Base-by-base conservation (phyloP, 768 basidiomycete genomes). In the Clitopilus passeckerianus region DNA sequence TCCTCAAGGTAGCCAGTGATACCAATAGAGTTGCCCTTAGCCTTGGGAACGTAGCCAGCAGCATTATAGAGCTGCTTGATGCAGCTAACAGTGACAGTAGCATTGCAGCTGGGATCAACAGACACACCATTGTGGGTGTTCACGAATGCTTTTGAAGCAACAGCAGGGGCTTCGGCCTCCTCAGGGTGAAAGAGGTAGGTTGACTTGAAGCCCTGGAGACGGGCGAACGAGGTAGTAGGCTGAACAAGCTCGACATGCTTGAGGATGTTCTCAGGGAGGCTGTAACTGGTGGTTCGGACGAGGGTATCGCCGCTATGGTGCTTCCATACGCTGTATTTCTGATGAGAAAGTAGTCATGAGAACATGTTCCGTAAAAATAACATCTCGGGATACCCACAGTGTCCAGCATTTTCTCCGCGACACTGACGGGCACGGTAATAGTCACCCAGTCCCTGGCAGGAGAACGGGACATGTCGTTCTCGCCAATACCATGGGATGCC, bases 401-500 rank as follows among this genome's bases (percentile, higher is more conserved):
- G 65, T 83, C 74, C n/a, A 91, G 77, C 82, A 91, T 86, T 63
- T 81, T 72, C 69, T 91, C 89, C 0, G 84, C 89, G 23, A 84
- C 61, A 34, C 72, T 64, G 50, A 91, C 77, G 0, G 87, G 81
- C 6, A 89, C 72, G 12, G 70, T 81, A 41, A 89, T 67, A 6
- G 76, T 83, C 12, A 90, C 73, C 89, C 88, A 91, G 61, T 90
- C 89, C 53, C 81, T 78, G 0, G 88, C 87, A 2, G 86, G 78
- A 10, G 89, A 87, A 8, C 83, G 81, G 43, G 71, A 61, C 20
- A 84, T 63, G 58, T 80, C 76, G 41, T 75, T 67, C 46, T 81
- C 80, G 15, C 65, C 60, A 24, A 90, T 70, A 33, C 84, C 86
- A 59, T 87, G 77, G 2, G 75, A 76, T 0, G 72, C 72, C 14